Base-by-base conservation (phyloP, 2,329 filamentous ascomycete genomes). In the Claviceps monticola region DNA sequence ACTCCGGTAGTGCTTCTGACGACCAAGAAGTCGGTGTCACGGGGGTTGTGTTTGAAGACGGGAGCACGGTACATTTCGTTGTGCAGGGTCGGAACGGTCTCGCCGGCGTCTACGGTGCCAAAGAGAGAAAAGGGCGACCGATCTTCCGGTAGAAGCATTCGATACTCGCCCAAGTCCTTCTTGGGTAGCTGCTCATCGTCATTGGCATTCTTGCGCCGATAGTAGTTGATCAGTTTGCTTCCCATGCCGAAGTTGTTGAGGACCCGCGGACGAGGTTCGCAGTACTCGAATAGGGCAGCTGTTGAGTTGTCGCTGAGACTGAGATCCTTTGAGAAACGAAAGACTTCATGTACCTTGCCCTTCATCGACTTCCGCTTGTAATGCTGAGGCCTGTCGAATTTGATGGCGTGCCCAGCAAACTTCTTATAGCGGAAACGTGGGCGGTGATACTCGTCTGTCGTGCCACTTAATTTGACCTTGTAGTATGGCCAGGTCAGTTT, bases 171-270 rank as follows among this genome's bases (percentile, higher is more conserved):
- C 55, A 98, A 78, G 4, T 95, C 88, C 46, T 76, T 74, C 71
- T 89, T 94, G 1, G 88, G 86, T 1, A 87, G 78, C 50, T 80
- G 76, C 48, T 82, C 79, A 55, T 93, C 87, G 46, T 94, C 87
- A 37, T 77, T 78, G 43, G 76, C 74, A 42, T 79, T 79, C 63
- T 88, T 86, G 61, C 88, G 88, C 54, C 90, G 86, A 64, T 96
- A 96, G 68, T 97, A 98, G 67, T 98, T 97, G 72, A 97, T 88
- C 53, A 98, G 79, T 50, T 89, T 86, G 65, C 85, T 95, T 50
- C 90, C 90, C 93, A 98, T 98, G 57, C 91, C 93, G 61, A 96
- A 95, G 63, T 95, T 96, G 44, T 91, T 96, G 55, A 98, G 73
- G 54, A 95, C 88, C 9, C 84, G 86, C 0, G 93, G 93, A 56